Evolutionary conservation across 352 stramenopile species (phyloP).

Genomic region (Globisporangium megalacanthum): DNA sequence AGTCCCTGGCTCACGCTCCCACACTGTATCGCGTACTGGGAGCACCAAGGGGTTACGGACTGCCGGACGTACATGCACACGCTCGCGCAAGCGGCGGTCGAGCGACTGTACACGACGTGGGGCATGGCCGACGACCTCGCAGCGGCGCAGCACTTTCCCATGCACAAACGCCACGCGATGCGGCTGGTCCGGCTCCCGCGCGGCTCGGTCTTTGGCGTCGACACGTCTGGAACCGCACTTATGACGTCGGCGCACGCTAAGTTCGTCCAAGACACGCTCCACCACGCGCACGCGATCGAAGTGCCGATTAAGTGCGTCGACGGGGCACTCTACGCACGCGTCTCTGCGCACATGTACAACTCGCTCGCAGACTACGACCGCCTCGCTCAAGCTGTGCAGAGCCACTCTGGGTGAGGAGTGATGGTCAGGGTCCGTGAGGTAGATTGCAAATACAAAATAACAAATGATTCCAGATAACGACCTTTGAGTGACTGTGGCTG

Average conservation of each 20-base stretch:
- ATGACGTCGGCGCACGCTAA: slow-evolving; percentile 86
- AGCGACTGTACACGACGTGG: slow-evolving; percentile 59
- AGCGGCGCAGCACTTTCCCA: slow-evolving; percentile 26
- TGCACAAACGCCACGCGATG: slow-evolving; percentile 70
- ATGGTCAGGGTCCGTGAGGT: neutral
- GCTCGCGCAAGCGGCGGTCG: slow-evolving; percentile 40
- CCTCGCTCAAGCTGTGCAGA: slow-evolving; percentile 27
- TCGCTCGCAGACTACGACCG: slow-evolving; percentile 71
- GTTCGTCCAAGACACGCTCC: slow-evolving; percentile 88
- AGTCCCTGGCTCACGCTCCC: slow-evolving; percentile 81
- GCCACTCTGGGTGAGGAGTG: neutral
- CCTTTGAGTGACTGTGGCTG: too few relatives aligned
- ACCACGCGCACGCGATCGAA: slow-evolving; percentile 78
- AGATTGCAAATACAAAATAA: neutral
- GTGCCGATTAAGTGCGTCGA: slow-evolving; percentile 92
- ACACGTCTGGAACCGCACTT: slow-evolving; percentile 12
- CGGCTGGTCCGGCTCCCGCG: slow-evolving; percentile 65
- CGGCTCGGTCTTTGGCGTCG: slow-evolving; percentile 39
- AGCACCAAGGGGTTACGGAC: slow-evolving; percentile 26
- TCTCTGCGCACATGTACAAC: slow-evolving; percentile 94
- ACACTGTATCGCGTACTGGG: slow-evolving; percentile 84
- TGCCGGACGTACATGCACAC: slow-evolving; percentile 67
- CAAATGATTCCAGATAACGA: slow-evolving; percentile 3
- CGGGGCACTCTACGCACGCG: slow-evolving; percentile 78
- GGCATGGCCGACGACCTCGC: slow-evolving; percentile 40